phyloP scores from a whole-genome alignment of 2,329 filamentous ascomycete genomes.

The Aspergillus fumigatiaffinis region DNA sequence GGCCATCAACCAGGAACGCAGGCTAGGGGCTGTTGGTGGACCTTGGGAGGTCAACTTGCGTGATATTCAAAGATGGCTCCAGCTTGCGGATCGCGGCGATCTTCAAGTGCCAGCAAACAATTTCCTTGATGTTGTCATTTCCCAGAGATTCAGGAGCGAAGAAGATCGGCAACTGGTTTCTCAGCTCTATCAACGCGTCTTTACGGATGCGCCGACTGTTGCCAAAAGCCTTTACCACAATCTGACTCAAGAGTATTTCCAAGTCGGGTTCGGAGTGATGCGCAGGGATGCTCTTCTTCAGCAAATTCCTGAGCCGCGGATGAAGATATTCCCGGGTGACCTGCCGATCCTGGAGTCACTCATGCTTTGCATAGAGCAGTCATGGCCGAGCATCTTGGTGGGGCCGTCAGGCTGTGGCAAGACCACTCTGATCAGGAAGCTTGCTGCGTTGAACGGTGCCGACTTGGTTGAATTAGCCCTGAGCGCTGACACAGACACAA shows the following conservation, averaged over 20 bases:
- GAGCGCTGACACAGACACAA: slow-evolving; percentile 93
- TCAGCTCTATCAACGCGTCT: slow-evolving; percentile 63
- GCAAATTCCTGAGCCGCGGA: slow-evolving; percentile 28
- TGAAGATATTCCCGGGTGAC: slow-evolving; percentile 35
- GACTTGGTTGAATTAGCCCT: slow-evolving; percentile 77
- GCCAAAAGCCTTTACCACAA: slow-evolving; percentile 65
- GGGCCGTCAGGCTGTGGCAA: slow-evolving; percentile 85
- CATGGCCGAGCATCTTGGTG: slow-evolving; percentile 84
- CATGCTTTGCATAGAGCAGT: slow-evolving; percentile 79
- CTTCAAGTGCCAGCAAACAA: slow-evolving; percentile 63
- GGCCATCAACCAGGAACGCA: slow-evolving; percentile 57
- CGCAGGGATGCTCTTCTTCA: slow-evolving; percentile 51
- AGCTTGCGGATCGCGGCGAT: slow-evolving; percentile 61
- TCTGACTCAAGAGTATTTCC: slow-evolving; percentile 61
- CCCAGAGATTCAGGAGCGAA: slow-evolving; percentile 77
- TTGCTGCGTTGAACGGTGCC: slow-evolving; percentile 75
- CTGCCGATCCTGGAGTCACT: slow-evolving; percentile 78
- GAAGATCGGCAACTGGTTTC: slow-evolving; percentile 64
- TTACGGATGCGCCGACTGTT: slow-evolving; percentile 49
- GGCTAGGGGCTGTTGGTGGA: slow-evolving; percentile 57
- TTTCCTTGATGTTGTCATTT: slow-evolving; percentile 76
- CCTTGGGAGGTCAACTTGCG: slow-evolving; percentile 97
- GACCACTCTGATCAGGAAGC: slow-evolving; percentile 70
- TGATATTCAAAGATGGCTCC: slow-evolving; percentile 84
- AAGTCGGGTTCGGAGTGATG: slow-evolving; percentile 75